phyloP scores from a whole-genome alignment of 108 stramenopile genomes.

The Cylindrotheca closterium region DNA sequence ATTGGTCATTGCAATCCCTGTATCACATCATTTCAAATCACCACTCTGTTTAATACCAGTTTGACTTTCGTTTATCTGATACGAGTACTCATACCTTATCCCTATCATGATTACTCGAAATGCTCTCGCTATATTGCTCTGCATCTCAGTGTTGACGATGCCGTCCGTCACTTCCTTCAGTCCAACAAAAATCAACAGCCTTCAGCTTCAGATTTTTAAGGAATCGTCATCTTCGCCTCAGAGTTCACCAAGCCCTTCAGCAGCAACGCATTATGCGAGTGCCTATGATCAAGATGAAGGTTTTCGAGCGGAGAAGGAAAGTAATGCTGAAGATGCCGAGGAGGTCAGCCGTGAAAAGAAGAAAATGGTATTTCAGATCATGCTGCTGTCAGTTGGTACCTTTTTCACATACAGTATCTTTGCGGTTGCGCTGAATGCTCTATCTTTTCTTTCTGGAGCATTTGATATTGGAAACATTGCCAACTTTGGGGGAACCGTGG shows the following conservation, averaged over 20 bases:
- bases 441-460: neutral
- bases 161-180: too few species aligned
- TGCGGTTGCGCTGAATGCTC: neutral
- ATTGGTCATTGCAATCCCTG: too few species aligned
- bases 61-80: too few species aligned
- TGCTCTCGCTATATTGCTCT: too few species aligned
- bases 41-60: too few species aligned
- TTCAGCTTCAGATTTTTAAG: too few species aligned
- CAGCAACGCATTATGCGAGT: neutral
- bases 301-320: constrained; percentile 83
- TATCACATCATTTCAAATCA: too few species aligned
- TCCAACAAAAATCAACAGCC: too few species aligned
- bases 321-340: constrained; percentile 80
- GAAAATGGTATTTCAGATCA: neutral
- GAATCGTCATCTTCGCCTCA: neutral
- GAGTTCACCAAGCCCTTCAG: neutral
- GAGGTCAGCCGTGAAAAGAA: too few species aligned
- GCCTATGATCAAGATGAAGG: constrained; percentile 30
- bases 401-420: neutral
- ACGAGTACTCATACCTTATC: too few species aligned
- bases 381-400: neutral
- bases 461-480: neutral
- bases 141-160: too few species aligned
- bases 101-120: too few species aligned
- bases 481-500: neutral